Conservation (phyloP, 257 asterid genomes). For the Solanum clarkiae region DNA sequence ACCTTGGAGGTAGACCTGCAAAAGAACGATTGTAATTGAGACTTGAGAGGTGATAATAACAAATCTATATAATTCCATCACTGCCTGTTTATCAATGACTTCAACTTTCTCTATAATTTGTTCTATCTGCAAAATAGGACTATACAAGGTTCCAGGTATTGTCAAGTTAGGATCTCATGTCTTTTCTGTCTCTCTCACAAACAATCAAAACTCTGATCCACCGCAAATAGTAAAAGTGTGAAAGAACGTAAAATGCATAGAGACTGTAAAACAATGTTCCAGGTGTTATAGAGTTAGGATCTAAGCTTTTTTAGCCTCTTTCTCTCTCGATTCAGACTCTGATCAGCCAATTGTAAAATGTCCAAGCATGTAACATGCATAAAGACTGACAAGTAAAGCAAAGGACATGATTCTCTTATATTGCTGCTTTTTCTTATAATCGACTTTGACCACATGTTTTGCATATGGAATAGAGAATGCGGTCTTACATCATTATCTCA, state of each 20-base stretch:
- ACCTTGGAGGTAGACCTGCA: constrained; percentile 90
- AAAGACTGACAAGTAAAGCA: neutral
- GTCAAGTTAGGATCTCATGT: neutral
- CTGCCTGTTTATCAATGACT: neutral
- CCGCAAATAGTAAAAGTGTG: neutral
- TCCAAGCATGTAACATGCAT: neutral
- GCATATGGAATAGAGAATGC: neutral
- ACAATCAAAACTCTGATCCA: neutral
- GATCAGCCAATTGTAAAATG: neutral
- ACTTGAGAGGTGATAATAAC: neutral
- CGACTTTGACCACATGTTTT: neutral
- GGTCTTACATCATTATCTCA: neutral
- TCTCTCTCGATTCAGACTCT: neutral
- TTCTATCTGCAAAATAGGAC: neutral
- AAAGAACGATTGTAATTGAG: neutral
- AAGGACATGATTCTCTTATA: neutral
- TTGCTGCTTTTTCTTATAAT: neutral
- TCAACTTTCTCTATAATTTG: neutral
- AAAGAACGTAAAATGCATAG: neutral
- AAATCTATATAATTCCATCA: neutral
- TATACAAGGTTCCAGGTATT: neutral
- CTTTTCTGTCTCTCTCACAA: neutral
- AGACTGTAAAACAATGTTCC: neutral
- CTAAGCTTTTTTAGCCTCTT: neutral
- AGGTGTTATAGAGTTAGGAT: neutral